phyloP scores from a whole-genome alignment of 306 rosid genomes.

The Pterocarpus santalinus region DNA sequence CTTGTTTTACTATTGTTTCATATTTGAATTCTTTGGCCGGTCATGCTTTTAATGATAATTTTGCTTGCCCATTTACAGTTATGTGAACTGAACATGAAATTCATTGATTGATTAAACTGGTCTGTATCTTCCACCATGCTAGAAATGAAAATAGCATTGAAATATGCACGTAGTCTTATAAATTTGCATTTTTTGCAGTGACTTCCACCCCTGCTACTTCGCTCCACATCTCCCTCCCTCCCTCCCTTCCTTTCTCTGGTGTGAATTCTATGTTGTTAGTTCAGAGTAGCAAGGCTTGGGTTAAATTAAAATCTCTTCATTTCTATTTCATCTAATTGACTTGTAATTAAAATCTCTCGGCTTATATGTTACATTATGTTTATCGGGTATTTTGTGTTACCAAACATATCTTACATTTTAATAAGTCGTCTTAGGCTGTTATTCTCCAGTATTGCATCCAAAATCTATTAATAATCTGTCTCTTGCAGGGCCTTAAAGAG shows the following conservation, averaged over 20 bases:
- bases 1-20: slow-evolving; percentile 30
- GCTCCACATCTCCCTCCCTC: too few relatives aligned
- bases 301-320: neutral
- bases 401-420: slow-evolving; percentile 6
- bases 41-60: slow-evolving; percentile 11
- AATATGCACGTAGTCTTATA: neutral
- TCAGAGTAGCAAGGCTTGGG: slow-evolving; percentile 3
- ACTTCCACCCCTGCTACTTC: neutral
- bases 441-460: slow-evolving; percentile 21
- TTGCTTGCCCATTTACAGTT: slow-evolving; percentile 1
- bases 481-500: slow-evolving; percentile 76
- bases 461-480: slow-evolving; percentile 22
- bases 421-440: slow-evolving; percentile 14
- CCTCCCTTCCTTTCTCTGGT: neutral
- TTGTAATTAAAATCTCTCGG: slow-evolving; percentile 13
- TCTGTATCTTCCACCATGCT: neutral
- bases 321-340: slow-evolving; percentile 19
- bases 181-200: neutral
- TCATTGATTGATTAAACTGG: slow-evolving; percentile 13
- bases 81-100: neutral
- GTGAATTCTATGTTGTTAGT: slow-evolving; percentile 4
- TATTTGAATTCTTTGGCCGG: slow-evolving; percentile 4
- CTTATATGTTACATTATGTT: slow-evolving; percentile 35
- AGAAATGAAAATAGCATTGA: neutral
- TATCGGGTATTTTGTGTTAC: neutral